phyloP scores from a whole-genome alignment of 2,329 filamentous ascomycete genomes.

The Hypoxylon sp. region DNA sequence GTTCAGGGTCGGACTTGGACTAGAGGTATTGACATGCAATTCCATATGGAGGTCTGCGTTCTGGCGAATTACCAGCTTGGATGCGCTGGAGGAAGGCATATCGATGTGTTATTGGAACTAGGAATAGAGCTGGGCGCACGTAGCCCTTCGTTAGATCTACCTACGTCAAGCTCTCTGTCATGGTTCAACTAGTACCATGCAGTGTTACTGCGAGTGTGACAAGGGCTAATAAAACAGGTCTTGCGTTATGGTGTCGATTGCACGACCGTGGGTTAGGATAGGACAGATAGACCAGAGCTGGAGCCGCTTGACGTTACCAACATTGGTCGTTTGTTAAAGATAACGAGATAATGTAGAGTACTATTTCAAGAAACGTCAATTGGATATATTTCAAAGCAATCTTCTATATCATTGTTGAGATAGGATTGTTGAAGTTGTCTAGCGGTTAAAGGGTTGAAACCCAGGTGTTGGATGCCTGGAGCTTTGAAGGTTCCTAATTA shows the following conservation, averaged over 20 bases:
- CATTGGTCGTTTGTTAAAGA: not conserved
- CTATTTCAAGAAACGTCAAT: not conserved
- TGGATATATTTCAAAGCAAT: not conserved
- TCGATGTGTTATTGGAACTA: not conserved
- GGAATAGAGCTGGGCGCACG: no score
- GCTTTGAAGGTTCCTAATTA: not conserved
- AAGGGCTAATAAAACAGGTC: not conserved
- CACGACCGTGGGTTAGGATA: not conserved
- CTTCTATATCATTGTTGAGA: not conserved
- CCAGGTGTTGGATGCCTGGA: not conserved
- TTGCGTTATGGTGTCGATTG: not conserved
- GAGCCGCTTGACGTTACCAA: not conserved
- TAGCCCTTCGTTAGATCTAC: no score
- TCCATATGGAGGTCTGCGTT: slow-evolving; percentile 44
- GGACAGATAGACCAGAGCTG: not conserved
- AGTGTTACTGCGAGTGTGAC: not conserved
- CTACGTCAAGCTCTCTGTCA: not conserved
- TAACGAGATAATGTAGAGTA: not conserved
- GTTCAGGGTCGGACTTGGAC: not conserved
- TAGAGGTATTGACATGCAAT: slow-evolving; percentile 32
- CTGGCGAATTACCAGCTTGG: slow-evolving; percentile 32
- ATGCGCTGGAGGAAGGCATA: slow-evolving; percentile 24
- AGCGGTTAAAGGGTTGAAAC: not conserved
- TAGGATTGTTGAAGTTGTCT: not conserved
- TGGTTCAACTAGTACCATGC: slow-evolving; percentile 1